These are phyloP conservation scores for Pythium pyrilobum DNA, from an alignment of 352 stramenopile species.

Conservation along the genomic window DNA sequence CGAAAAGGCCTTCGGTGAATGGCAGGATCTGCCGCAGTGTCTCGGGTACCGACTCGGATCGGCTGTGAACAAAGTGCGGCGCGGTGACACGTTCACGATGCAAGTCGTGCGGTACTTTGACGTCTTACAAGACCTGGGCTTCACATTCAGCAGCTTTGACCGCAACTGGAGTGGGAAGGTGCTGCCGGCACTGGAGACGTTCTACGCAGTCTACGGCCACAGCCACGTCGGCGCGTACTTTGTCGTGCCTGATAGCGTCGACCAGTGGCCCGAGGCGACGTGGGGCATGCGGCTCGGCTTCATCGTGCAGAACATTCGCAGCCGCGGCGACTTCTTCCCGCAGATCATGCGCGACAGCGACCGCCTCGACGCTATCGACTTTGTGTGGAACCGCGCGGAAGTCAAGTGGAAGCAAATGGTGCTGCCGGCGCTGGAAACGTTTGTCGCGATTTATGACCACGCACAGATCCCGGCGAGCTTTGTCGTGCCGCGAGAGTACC, in stretches of 20 bases:
- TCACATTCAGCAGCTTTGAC: conserved; percentile 43
- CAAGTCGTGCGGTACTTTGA: conserved; percentile 28
- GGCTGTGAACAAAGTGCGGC: conserved; percentile 47
- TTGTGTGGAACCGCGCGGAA: conserved; percentile 45
- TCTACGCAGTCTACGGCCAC: conserved; percentile 33
- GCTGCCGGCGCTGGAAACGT: conserved; percentile 40
- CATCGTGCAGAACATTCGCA: conserved; percentile 51
- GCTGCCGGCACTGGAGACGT: conserved; percentile 41
- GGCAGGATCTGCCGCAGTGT: conserved; percentile 4
- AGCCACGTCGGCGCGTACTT: conserved; percentile 37
- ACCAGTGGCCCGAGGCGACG: conserved; percentile 28
- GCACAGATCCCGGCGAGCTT: conserved; percentile 34
- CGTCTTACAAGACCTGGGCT: conserved; percentile 38
- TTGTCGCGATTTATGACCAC: conserved; percentile 32
- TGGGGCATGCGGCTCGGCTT: conserved; percentile 43
- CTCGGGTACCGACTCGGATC: conserved; percentile 35
- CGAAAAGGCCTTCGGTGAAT: neutral
- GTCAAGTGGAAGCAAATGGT: conserved; percentile 41
- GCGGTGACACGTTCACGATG: conserved; percentile 19
- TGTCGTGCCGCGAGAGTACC: conserved; percentile 32
- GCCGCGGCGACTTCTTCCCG: conserved; percentile 36
- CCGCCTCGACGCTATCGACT: conserved; percentile 41
- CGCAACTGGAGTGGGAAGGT: conserved; percentile 47
- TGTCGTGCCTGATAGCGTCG: conserved; percentile 25
- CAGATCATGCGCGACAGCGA: conserved; percentile 45